Evolutionary conservation across 176 grass and related monocot species (phyloP).

Genomic region (Zizania latifolia): DNA sequence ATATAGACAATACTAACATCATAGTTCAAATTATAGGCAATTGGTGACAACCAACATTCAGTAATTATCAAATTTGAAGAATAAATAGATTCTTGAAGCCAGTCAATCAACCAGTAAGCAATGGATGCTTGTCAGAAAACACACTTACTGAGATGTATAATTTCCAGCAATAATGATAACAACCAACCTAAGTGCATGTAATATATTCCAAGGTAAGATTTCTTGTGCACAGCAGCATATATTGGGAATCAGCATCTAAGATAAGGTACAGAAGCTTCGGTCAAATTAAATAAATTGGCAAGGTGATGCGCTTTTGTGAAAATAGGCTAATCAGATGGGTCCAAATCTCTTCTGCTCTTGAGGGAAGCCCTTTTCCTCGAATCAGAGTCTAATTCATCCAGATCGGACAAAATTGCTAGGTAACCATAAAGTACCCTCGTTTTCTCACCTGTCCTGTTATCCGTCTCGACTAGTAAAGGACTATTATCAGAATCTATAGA

Average conservation of each 20-base stretch:
- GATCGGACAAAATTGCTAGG: constrained; percentile 64
- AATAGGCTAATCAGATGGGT: constrained; percentile 58
- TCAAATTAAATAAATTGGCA: constrained; percentile 24
- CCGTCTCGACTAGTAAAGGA: constrained; percentile 64
- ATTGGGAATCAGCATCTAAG: neutral
- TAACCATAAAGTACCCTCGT: constrained; percentile 88
- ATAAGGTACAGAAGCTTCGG: neutral
- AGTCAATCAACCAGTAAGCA: constrained; percentile 5
- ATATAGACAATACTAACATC: neutral
- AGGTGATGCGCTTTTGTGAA: constrained; percentile 1
- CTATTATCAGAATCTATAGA: constrained; percentile 62
- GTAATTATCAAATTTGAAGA: neutral
- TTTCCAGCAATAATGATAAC: neutral
- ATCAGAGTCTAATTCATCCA: constrained; percentile 79
- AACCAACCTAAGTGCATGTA: constrained; percentile 24
- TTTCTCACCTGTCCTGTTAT: constrained; percentile 71
- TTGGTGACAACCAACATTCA: neutral
- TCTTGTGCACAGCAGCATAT: constrained; percentile 5
- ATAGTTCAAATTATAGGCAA: neutral
- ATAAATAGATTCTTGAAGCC: constrained; percentile 12
- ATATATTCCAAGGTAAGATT: neutral
- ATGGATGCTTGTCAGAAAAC: neutral
- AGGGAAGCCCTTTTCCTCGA: constrained; percentile 65
- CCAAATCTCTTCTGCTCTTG: constrained; percentile 85
- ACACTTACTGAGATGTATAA: constrained; percentile 12